These are phyloP conservation scores for Penicillium macrosclerotiorum DNA, from an alignment of 495 filamentous ascomycete genomes.

Conservation along the genomic window DNA sequence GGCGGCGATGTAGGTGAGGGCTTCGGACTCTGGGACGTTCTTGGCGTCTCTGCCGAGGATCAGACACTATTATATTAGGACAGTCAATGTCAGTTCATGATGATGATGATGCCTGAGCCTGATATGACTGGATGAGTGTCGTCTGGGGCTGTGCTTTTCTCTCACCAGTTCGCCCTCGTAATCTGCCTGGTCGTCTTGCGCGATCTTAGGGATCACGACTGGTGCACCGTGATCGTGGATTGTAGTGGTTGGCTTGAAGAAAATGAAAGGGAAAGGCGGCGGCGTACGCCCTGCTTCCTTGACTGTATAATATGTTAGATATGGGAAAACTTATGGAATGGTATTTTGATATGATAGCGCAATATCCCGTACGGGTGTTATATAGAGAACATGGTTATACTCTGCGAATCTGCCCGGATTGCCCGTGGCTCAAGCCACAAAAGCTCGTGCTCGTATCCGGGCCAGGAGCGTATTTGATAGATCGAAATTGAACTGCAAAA, in stretches of 20 bases:
- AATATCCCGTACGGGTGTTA: no score
- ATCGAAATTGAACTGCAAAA: neutral
- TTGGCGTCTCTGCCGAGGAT: conserved; percentile 47
- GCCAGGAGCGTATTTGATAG: no score
- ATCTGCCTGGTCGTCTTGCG: conserved; percentile 48
- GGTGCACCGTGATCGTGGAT: conserved; percentile 39
- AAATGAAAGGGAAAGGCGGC: conserved; percentile 48
- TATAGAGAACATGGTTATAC: no score
- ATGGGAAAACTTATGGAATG: neutral
- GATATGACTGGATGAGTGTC: no score
- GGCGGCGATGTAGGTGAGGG: conserved; percentile 46
- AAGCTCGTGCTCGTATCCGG: neutral
- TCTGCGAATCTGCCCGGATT: no score
- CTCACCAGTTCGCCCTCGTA: conserved; percentile 54
- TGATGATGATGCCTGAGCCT: no score
- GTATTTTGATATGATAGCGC: no score
- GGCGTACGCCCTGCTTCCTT: conserved; percentile 47
- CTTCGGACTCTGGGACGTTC: conserved; percentile 38
- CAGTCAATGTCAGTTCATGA: no score
- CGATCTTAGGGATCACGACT: conserved; percentile 47
- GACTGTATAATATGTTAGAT: conserved; percentile 27
- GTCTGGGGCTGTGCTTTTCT: no score
- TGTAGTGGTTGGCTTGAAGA: conserved; percentile 49
- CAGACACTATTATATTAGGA: conserved; percentile 9
- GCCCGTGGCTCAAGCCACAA: neutral